These are phyloP conservation scores for Neurospora tetraspora DNA, from an alignment of 495 filamentous ascomycete genomes.

Conservation along the genomic window DNA sequence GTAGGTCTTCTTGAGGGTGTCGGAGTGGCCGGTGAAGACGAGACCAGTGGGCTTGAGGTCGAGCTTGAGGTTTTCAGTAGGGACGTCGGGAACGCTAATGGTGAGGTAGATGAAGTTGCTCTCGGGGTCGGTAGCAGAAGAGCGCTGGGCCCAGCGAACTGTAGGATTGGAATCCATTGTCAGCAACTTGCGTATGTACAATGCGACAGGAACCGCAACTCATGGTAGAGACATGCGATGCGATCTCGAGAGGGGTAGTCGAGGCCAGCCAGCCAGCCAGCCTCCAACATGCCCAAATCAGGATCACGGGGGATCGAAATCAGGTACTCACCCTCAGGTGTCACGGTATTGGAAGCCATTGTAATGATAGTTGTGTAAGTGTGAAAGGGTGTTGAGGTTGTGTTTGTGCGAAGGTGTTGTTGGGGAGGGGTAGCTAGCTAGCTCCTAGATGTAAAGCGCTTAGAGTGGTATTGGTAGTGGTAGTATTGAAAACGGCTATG, in stretches of 20 bases:
- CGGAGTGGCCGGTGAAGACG: constrained; percentile 69
- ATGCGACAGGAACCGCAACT: background rate
- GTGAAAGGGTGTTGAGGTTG: background rate
- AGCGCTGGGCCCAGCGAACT: constrained; percentile 99
- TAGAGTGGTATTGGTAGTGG: background rate
- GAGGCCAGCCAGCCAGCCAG: background rate
- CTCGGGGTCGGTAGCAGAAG: constrained; percentile 61
- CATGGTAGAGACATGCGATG: background rate
- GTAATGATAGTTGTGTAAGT: background rate
- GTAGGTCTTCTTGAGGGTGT: constrained; percentile 72
- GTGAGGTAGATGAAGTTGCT: constrained; percentile 92
- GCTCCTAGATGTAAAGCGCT: constrained; percentile 1
- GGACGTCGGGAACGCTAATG: constrained; percentile 75
- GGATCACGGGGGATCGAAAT: background rate
- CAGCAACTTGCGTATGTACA: background rate
- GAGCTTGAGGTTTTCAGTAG: constrained; percentile 57
- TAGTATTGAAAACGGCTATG: background rate
- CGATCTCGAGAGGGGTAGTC: background rate
- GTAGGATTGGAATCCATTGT: background rate
- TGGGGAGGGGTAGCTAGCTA: constrained; percentile 19
- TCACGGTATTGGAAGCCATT: constrained; percentile 20
- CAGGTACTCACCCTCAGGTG: constrained; percentile 21
- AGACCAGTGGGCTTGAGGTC: constrained; percentile 69
- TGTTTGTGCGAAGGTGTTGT: background rate
- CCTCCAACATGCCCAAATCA: background rate